Conservation (phyloP, 176 grass and related monocot species). For the Eragrostis curvula region DNA sequence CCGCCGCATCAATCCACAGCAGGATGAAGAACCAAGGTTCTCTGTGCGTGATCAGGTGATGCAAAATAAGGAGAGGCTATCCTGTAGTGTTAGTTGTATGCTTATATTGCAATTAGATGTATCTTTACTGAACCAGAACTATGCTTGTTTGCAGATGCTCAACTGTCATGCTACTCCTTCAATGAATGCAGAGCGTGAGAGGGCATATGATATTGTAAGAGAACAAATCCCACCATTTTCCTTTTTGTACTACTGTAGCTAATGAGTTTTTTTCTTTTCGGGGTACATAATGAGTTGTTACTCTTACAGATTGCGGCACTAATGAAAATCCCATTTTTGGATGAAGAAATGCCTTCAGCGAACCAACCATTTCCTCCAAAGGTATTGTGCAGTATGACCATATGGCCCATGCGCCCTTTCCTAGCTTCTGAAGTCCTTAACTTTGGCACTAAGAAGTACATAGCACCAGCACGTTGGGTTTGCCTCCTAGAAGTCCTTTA, state of each 20-base stretch:
- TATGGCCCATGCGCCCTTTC: neutral
- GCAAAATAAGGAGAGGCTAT: neutral
- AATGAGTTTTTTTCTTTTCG: too few relatives aligned
- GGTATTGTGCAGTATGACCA: conserved; percentile 32
- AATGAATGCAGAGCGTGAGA: conserved; percentile 77
- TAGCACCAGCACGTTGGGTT: neutral
- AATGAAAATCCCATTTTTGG: conserved; percentile 89
- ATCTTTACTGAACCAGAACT: conserved; percentile 2
- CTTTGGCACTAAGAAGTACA: neutral
- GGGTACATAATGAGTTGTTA: conserved; percentile 4
- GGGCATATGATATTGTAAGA: conserved; percentile 86
- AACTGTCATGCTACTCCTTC: conserved; percentile 59
- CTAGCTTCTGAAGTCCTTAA: neutral
- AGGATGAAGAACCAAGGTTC: conserved; percentile 37
- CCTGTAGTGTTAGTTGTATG: neutral
- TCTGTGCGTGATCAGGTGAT: conserved; percentile 73
- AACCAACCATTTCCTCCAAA: conserved; percentile 76
- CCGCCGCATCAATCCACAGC: conserved; percentile 43
- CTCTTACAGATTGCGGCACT: conserved; percentile 77
- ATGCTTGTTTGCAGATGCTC: conserved; percentile 61
- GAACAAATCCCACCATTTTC: conserved; percentile 15
- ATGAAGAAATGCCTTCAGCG: conserved; percentile 59
- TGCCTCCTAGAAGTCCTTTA: neutral
- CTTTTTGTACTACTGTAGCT: conserved; percentile 19
- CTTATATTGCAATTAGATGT: neutral